Base-by-base conservation (phyloP, 192 early-diverging fungal genomes). In the Spizellomyces sp. region DNA sequence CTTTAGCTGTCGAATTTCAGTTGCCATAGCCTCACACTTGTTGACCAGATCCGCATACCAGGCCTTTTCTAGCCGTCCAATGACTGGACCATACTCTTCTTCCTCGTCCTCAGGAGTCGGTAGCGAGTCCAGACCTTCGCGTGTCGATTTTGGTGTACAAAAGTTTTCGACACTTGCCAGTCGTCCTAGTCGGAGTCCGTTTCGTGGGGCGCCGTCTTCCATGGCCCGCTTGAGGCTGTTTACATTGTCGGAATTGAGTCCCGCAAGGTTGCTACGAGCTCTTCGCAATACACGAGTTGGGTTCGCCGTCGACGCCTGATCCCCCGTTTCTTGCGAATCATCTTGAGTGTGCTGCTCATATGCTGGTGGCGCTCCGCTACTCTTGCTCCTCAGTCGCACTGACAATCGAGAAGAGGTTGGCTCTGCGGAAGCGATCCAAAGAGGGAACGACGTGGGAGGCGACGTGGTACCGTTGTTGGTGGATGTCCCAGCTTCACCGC, bases 21-120 rank as follows among this genome's bases (percentile, higher is more conserved):
- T n/a, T 5, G 47, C 19, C 70, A 72, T 72, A 52, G 48, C 55
- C 50, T 72, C 70, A 48, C 61, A 72, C 42, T 72, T 72, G 44
- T 42, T 46, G 10, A 52, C 62, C 17, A 72, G 62, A 45, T 72
- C 70, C 6, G 21, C 48, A 54, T 72, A 65, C 70, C 62, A 72
- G 48, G 19, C 19, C 62, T 60, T 21, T 41, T 72, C 70, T n/a
- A 70, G 60, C 44, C 58, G 62, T 41, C 70, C 70, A 72, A 72
- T 48, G 15, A 72, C 62, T 5, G 70, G 70, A 0, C 70, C 70
- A 42, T 44, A 63, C 5, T 62, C 50, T 21, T 69, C 67, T 52
- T 66, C 46, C 42, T 66, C 46, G 22, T 61, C 59, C 41, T 27
- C 59, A n/a, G 54, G n/a, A 17, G 12, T 9, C 14, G 21, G 27